phyloP scores from a whole-genome alignment of 139 green algal genomes.

The Tetradesmus obliquus region DNA sequence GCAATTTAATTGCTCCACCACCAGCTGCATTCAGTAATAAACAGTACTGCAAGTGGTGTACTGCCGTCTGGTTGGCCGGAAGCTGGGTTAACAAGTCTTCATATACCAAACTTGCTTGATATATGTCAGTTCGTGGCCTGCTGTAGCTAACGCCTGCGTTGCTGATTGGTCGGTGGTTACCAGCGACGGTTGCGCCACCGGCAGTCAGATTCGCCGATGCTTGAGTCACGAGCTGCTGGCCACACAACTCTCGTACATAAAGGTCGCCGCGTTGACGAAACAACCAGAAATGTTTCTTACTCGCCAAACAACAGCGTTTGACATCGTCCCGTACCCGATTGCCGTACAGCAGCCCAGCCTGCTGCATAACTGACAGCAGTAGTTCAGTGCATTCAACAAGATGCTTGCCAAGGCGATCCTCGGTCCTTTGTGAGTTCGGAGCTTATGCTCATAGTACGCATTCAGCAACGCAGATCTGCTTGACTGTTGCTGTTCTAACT shows the following conservation, averaged over 20 bases:
- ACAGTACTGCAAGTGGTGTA: too few relatives aligned
- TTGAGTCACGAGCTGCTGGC: neutral
- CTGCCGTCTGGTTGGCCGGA: too few relatives aligned
- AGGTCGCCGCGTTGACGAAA: too few relatives aligned
- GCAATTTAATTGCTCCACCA: too few relatives aligned
- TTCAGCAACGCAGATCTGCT: too few relatives aligned
- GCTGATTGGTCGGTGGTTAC: neutral
- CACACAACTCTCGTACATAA: neutral
- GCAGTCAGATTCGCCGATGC: neutral
- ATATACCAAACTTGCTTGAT: too few relatives aligned
- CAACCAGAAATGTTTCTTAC: too few relatives aligned
- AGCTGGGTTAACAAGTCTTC: too few relatives aligned
- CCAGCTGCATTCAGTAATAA: too few relatives aligned
- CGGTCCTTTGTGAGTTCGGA: neutral
- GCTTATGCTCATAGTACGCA: too few relatives aligned
- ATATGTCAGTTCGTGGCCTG: too few relatives aligned
- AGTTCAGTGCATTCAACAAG: neutral
- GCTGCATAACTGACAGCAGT: neutral
- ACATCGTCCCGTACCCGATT: neutral
- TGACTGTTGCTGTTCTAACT: too few relatives aligned
- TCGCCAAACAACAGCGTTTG: neutral
- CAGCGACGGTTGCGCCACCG: neutral
- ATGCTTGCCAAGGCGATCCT: constrained; percentile 5
- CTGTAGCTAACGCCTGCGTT: neutral
- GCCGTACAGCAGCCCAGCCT: neutral